Evolutionary conservation across 73 alveolate species (phyloP).

Genomic region (Breviolum minutum): DNA sequence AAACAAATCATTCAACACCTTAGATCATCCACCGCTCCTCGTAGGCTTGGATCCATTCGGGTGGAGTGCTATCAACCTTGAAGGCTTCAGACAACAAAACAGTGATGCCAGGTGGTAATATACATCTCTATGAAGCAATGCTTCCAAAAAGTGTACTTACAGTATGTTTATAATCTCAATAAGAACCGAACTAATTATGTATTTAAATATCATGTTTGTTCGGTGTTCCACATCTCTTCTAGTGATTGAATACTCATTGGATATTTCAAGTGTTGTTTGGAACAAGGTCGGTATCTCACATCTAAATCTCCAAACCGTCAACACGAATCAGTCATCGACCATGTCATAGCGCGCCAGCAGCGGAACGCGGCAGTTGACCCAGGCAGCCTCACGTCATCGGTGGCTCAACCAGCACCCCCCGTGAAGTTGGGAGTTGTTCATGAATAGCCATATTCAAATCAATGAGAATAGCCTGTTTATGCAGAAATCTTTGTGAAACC

Average conservation of each 20-base stretch:
- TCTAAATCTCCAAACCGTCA: not conserved
- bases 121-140: not conserved
- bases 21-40: not conserved
- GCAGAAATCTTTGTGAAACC: not conserved
- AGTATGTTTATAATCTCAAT: not conserved
- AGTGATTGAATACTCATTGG: too few species aligned
- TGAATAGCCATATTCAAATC: not conserved
- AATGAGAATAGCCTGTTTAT: not conserved
- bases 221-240: not conserved
- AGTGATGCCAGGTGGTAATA: not conserved
- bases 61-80: conserved; percentile 85
- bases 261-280: not conserved
- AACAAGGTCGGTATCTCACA: not conserved
- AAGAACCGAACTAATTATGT: not conserved
- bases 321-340: not conserved
- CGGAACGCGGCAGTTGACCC: conserved; percentile 89
- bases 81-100: not conserved
- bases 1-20: too few species aligned
- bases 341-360: conserved; percentile 93
- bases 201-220: not conserved
- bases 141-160: not conserved
- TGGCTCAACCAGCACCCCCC: too few species aligned
- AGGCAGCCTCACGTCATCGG: conserved; percentile 30
- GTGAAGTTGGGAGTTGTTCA: too few species aligned
- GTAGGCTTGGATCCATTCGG: conserved; percentile 80